Conservation (phyloP, 129 eudicot species). For the Tagetes erecta region DNA sequence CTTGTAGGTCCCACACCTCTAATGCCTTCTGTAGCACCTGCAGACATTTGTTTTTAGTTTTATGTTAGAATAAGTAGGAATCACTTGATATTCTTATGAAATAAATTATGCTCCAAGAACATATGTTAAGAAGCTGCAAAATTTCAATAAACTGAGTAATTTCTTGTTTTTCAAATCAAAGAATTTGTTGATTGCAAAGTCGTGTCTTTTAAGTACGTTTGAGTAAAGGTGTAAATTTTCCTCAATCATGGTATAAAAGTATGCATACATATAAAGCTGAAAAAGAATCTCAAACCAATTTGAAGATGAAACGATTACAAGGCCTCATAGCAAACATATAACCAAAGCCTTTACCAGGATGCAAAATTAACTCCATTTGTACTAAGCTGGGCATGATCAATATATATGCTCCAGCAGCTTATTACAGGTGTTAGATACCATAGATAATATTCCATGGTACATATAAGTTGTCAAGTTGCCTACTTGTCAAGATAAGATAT, state of each 20-base stretch:
- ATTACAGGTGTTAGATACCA: too few relatives aligned
- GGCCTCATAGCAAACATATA: too few relatives aligned
- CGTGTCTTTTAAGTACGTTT: not conserved
- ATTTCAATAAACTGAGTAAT: not conserved
- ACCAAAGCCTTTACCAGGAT: too few relatives aligned
- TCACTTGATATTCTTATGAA: not conserved
- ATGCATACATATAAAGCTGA: not conserved
- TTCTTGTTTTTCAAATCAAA: not conserved
- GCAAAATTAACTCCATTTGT: too few relatives aligned
- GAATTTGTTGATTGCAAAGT: too few relatives aligned
- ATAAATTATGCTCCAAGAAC: slow-evolving; percentile 9
- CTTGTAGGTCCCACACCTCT: slow-evolving; percentile 97
- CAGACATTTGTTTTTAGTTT: slow-evolving; percentile 10
- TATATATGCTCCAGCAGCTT: too few relatives aligned
- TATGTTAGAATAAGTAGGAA: not conserved
- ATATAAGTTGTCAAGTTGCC: too few relatives aligned
- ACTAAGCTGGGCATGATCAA: too few relatives aligned
- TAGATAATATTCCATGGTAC: too few relatives aligned
- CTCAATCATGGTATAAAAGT: not conserved
- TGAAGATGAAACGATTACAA: too few relatives aligned
- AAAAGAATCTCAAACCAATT: not conserved
- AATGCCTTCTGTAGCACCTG: slow-evolving; percentile 94
- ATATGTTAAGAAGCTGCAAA: not conserved
- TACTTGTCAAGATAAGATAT: too few relatives aligned
- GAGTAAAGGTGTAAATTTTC: not conserved